phyloP scores from a whole-genome alignment of 2,329 filamentous ascomycete genomes.

The Lecanoromycetidae sp. region DNA sequence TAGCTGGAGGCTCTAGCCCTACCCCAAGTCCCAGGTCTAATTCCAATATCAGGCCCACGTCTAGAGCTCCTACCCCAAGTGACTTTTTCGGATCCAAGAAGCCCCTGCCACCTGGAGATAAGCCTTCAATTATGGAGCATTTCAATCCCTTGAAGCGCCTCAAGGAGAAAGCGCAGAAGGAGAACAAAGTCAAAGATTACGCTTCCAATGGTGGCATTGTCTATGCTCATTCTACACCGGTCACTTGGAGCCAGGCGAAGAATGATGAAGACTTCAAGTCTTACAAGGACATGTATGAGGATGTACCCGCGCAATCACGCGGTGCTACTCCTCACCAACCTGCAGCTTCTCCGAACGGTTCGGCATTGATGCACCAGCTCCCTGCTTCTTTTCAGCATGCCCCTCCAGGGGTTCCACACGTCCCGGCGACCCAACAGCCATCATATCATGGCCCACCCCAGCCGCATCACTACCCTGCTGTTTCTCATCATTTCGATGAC shows the following conservation, averaged over 20 bases:
- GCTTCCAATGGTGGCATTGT: conserved; percentile 70
- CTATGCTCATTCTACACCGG: conserved; percentile 69
- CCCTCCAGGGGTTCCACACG: conserved; percentile 53
- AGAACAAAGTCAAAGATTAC: conserved; percentile 43
- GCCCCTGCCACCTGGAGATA: conserved; percentile 47
- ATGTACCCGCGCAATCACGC: conserved; percentile 40
- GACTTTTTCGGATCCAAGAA: conserved; percentile 59
- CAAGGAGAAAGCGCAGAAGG: conserved; percentile 48
- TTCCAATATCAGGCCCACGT: conserved; percentile 39
- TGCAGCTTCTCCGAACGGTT: conserved; percentile 49
- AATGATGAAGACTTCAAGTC: conserved; percentile 53
- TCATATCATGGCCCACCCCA: conserved; percentile 66
- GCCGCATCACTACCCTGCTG: conserved; percentile 57
- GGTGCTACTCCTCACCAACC: conserved; percentile 57
- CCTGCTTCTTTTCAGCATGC: conserved; percentile 71
- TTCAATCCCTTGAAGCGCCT: conserved; percentile 59
- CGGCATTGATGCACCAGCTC: conserved; percentile 69
- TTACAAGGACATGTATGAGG: conserved; percentile 72
- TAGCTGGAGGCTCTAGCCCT: conserved; percentile 46
- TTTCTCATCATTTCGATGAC: conserved; percentile 60
- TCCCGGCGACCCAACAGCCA: conserved; percentile 62
- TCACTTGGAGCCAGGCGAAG: conserved; percentile 65
- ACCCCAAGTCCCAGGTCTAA: conserved; percentile 59
- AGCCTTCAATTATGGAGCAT: conserved; percentile 40
- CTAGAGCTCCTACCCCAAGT: conserved; percentile 37